Conservation (phyloP, 441 rosid genomes). For the Gossypium schwendimanii region DNA sequence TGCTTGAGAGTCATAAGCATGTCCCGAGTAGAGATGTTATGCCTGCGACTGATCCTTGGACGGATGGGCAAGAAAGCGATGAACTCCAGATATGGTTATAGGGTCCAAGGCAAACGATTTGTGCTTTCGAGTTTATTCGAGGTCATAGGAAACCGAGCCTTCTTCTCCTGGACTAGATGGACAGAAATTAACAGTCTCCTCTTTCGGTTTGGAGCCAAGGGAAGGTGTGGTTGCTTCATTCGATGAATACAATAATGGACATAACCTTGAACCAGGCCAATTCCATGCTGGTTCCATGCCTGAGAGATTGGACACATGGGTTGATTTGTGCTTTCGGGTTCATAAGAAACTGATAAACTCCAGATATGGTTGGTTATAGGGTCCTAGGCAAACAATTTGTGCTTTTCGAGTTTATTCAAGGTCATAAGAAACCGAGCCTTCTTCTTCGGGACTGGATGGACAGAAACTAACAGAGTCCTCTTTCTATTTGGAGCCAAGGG, state of each 20-base stretch:
- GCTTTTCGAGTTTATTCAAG: too few relatives aligned
- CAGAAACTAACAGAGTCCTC: constrained; percentile 16
- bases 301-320: constrained; percentile 65
- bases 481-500: constrained; percentile 18
- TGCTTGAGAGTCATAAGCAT: constrained; percentile 23
- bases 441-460: constrained; percentile 18
- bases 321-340: constrained; percentile 69
- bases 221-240: constrained; percentile 24
- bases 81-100: constrained; percentile 28
- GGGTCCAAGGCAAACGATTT: not conserved
- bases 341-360: constrained; percentile 30
- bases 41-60: constrained; percentile 64
- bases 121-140: too few relatives aligned
- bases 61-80: constrained; percentile 53
- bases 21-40: constrained; percentile 29
- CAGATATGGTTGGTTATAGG: constrained; percentile 24
- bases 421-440: not conserved
- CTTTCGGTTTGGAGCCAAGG: constrained; percentile 19
- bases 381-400: not conserved
- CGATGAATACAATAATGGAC: constrained; percentile 31
- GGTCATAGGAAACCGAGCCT: not conserved
- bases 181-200: constrained; percentile 13
- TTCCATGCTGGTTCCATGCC: constrained; percentile 19
- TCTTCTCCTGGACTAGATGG: constrained; percentile 18
- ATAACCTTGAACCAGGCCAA: constrained; percentile 28